These are phyloP conservation scores for Talaromyces funiculosus DNA, from an alignment of 2,329 filamentous ascomycete genomes.

Conservation along the genomic window DNA sequence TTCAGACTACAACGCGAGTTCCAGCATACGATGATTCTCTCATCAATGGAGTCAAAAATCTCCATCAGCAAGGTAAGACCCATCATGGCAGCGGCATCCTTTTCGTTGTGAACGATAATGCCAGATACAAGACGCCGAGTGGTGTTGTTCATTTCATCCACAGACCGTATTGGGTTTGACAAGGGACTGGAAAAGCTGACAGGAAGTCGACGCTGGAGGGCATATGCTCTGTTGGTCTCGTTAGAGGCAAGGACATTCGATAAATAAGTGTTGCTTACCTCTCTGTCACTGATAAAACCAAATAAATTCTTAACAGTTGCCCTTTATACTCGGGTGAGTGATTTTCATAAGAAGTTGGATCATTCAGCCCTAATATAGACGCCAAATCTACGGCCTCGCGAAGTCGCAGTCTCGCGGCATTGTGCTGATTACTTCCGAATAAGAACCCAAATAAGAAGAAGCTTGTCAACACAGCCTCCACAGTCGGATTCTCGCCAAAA, in stretches of 20 bases:
- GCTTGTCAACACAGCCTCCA: constrained; percentile 54
- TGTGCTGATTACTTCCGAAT: constrained; percentile 66
- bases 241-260: too few relatives aligned
- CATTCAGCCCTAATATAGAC: constrained; percentile 36
- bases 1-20: constrained; percentile 47
- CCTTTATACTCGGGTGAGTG: constrained; percentile 34
- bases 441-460: constrained; percentile 72
- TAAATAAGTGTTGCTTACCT: constrained; percentile 17
- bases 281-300: constrained; percentile 34
- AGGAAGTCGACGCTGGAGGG: constrained; percentile 37
- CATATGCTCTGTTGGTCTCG: constrained; percentile 32
- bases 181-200: constrained; percentile 40
- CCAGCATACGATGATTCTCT: constrained; percentile 42
- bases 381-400: constrained; percentile 57
- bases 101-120: constrained; percentile 40
- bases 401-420: constrained; percentile 71
- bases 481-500: constrained; percentile 37
- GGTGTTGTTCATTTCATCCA: constrained; percentile 33
- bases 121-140: constrained; percentile 34
- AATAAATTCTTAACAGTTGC: constrained; percentile 33
- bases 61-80: constrained; percentile 41
- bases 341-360: constrained; percentile 34
- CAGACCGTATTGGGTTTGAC: constrained; percentile 21
- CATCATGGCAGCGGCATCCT: constrained; percentile 40
- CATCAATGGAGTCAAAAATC: constrained; percentile 40